Base-by-base conservation (phyloP, 768 basidiomycete genomes). In the Amanita rubescens region DNA sequence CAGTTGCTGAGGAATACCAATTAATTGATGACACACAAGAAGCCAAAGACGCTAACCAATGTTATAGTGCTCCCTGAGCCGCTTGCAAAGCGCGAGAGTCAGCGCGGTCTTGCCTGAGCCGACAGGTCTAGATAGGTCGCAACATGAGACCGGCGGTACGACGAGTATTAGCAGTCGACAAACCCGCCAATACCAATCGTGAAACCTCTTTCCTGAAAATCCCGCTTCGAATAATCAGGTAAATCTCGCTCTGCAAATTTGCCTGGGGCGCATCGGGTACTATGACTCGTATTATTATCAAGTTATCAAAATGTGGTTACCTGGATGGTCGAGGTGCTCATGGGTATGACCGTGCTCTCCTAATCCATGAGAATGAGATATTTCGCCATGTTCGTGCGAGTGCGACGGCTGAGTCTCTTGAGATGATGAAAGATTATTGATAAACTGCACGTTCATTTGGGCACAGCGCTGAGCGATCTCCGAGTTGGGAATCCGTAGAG, bases 111-210 rank as follows among this genome's bases (percentile, higher is more conserved):
- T 98, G 3, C 95, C 95, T 2, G 94, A 96, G 9, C 94, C 94
- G n/a, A 98, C 94, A 1, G 94, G 94, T 0, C 94, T 96, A 35
- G 35, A 37, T n/a, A 47, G n/a, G 47, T 27, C 34, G 12, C 38
- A 11, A 38, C 20, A 39, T 25, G 39, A 22, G 24, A n/a, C 46
- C 15, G 41, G 12, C 25, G 42, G n/a, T 25, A 34, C 10, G 20
- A 53, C n/a, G 27, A 3, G 14, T 24, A 35, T 15, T 6, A 6
- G 27, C 8, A 30, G 11, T 27, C 35, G 17, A 69, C 85, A 45
- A 62, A 94, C 94, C 94, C 94, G 63, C 95, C 95, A 52, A 98
- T 97, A n/a, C 95, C 95, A 55, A 99, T 75, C 0, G 95, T 98
- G 71, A 97, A 99, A 1, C 90, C 96, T 57, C 95, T 75, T 70